These are phyloP conservation scores for Botryotinia convoluta DNA, from an alignment of 2,329 filamentous ascomycete species.

Conservation along the genomic window DNA sequence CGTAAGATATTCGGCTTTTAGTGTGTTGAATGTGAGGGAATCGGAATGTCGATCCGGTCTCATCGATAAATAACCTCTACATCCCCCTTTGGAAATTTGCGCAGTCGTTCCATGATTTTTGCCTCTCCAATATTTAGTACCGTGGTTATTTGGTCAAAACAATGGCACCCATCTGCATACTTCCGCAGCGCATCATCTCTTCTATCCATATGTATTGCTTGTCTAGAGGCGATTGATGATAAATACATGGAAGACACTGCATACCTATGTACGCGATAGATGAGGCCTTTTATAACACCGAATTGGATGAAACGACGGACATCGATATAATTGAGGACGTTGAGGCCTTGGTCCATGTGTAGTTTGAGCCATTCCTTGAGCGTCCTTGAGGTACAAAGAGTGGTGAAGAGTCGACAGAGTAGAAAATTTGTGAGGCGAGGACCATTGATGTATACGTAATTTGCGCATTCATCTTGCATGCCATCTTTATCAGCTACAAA, in stretches of 20 bases:
- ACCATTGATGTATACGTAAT: conserved; percentile 60
- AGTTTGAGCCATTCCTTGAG: conserved; percentile 82
- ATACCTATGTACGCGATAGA: conserved; percentile 92
- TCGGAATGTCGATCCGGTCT: neutral
- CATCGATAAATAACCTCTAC: conserved; percentile 42
- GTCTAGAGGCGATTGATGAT: conserved; percentile 39
- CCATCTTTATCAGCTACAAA: conserved; percentile 73
- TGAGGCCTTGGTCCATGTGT: conserved; percentile 63
- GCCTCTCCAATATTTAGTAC: conserved; percentile 69
- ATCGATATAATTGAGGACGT: conserved; percentile 74
- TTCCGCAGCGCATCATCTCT: conserved; percentile 48
- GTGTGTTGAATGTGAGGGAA: neutral
- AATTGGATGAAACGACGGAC: conserved; percentile 92
- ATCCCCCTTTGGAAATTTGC: conserved; percentile 48
- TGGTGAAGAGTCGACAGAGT: conserved; percentile 80
- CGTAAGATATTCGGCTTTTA: too few relatives aligned
- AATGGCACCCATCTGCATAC: conserved; percentile 72
- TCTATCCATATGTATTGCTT: conserved; percentile 35
- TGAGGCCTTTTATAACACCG: conserved; percentile 88
- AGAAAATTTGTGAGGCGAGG: conserved; percentile 53
- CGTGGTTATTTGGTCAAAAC: conserved; percentile 79
- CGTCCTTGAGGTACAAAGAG: conserved; percentile 78
- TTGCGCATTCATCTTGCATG: conserved; percentile 82
- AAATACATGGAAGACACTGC: conserved; percentile 68
- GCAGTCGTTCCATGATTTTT: conserved; percentile 67